phyloP scores from a whole-genome alignment of 139 green algal genomes.

The Penium margaritaceum region DNA sequence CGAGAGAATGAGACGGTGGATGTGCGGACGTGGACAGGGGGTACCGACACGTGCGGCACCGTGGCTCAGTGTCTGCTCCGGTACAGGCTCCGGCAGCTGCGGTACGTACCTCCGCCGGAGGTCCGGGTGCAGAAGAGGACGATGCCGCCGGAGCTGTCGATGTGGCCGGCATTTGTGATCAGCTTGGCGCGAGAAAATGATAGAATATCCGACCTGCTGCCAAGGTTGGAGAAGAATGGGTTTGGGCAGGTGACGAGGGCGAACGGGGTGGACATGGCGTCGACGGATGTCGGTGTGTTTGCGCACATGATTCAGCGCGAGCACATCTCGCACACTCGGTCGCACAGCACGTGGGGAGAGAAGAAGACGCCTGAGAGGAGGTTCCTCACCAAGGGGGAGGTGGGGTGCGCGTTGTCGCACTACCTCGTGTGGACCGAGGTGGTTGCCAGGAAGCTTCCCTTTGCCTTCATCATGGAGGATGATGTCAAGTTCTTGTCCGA shows the following conservation, averaged over 20 bases:
- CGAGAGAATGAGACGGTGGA: no score
- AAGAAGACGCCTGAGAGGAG: not conserved
- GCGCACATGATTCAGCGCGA: not conserved
- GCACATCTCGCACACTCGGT: constrained; percentile 5
- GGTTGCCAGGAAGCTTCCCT: not conserved
- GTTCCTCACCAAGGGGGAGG: constrained; percentile 4
- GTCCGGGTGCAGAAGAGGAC: no score
- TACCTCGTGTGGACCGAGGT: constrained; percentile 20
- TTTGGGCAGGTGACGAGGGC: constrained; percentile 2
- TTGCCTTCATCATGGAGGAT: constrained; percentile 15
- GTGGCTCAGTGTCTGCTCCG: constrained; percentile 1
- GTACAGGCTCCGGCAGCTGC: not conserved
- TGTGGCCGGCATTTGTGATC: constrained; percentile 17
- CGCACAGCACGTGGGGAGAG: not conserved
- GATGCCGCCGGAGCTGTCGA: not conserved
- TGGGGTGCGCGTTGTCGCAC: constrained; percentile 18
- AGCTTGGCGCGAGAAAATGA: not conserved
- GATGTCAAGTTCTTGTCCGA: constrained; percentile 4
- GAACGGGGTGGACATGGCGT: not conserved
- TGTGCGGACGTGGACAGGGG: no score
- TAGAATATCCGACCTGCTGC: not conserved
- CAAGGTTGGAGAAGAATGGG: not conserved
- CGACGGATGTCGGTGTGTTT: constrained; percentile 5
- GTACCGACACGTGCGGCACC: not conserved
- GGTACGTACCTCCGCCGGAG: no score